phyloP scores from a whole-genome alignment of 352 stramenopile genomes.

The Thalassiosira sp. region DNA sequence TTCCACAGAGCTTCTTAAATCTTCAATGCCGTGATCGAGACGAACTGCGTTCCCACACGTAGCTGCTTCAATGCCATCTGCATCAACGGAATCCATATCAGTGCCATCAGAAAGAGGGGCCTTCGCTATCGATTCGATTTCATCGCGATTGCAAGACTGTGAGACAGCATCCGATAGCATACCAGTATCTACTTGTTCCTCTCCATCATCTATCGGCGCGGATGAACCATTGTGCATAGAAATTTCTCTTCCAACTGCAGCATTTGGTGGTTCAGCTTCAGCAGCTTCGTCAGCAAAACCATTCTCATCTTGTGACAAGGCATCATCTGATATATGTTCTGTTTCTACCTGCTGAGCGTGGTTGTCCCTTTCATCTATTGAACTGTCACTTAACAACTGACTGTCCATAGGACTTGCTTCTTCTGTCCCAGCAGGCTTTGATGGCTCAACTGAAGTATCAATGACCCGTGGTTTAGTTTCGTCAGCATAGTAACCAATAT shows the following conservation, averaged over 20 bases:
- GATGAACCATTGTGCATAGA: constrained; percentile 27
- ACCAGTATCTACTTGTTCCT: constrained; percentile 8
- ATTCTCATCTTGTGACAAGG: background rate
- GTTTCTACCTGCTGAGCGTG: background rate
- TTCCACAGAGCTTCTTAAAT: too few species aligned
- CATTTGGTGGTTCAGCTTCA: background rate
- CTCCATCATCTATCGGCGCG: background rate
- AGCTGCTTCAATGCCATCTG: too few species aligned
- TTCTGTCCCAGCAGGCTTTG: background rate
- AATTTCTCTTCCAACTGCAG: background rate
- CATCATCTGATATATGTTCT: background rate
- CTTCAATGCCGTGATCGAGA: too few species aligned
- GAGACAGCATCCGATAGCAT: background rate
- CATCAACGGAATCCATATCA: too few species aligned
- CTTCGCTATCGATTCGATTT: too few species aligned
- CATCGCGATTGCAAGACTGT: too few species aligned
- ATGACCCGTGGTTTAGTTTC: background rate
- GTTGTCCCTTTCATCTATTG: background rate
- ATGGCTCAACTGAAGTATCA: background rate
- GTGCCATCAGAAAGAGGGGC: too few species aligned
- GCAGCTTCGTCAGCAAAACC: background rate
- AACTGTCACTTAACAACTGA: constrained; percentile 1
- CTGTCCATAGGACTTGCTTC: background rate
- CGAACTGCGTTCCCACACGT: too few species aligned
- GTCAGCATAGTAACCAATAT: background rate